A percentile compares a stretch with the other conserved stretches of the same genome.
phyloP scores from a whole-genome alignment of 2,329 filamentous ascomycete species.

The Rutstroemia sydowiana region DNA sequence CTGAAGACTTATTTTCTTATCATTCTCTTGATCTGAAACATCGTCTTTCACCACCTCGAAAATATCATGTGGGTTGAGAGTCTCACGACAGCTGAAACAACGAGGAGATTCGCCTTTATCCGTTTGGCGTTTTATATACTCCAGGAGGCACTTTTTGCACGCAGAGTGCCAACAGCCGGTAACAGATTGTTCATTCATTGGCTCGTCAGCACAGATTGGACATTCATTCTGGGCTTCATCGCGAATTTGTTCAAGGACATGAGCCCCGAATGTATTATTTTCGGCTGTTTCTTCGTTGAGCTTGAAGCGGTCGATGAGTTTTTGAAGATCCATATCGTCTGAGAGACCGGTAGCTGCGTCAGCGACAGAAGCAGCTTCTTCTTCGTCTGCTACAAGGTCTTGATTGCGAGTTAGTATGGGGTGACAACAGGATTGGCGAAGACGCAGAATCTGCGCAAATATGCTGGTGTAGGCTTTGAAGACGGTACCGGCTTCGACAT shows the following conservation, averaged over 20 bases:
- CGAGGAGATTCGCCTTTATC: slow-evolving; percentile 68
- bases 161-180: slow-evolving; percentile 97
- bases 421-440: slow-evolving; percentile 92
- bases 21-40: slow-evolving; percentile 38
- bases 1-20: slow-evolving; percentile 51
- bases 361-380: slow-evolving; percentile 68
- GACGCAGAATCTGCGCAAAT: slow-evolving; percentile 88
- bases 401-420: slow-evolving; percentile 83
- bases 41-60: slow-evolving; percentile 88
- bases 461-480: slow-evolving; percentile 96
- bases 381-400: slow-evolving; percentile 78
- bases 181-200: slow-evolving; percentile 89
- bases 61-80: slow-evolving; percentile 73
- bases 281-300: slow-evolving; percentile 54
- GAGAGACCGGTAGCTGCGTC: slow-evolving; percentile 75
- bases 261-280: slow-evolving; percentile 69
- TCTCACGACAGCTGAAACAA: slow-evolving; percentile 86
- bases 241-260: slow-evolving; percentile 85
- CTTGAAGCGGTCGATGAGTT: slow-evolving; percentile 78
- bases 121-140: slow-evolving; percentile 81
- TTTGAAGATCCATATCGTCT: slow-evolving; percentile 92
- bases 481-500: slow-evolving; percentile 83
- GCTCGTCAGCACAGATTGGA: slow-evolving; percentile 89
- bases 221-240: slow-evolving; percentile 85
- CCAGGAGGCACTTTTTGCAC: slow-evolving; percentile 85